Base-by-base conservation (phyloP, 192 early-diverging fungal genomes). In the Chytriomyces hyalinus region DNA sequence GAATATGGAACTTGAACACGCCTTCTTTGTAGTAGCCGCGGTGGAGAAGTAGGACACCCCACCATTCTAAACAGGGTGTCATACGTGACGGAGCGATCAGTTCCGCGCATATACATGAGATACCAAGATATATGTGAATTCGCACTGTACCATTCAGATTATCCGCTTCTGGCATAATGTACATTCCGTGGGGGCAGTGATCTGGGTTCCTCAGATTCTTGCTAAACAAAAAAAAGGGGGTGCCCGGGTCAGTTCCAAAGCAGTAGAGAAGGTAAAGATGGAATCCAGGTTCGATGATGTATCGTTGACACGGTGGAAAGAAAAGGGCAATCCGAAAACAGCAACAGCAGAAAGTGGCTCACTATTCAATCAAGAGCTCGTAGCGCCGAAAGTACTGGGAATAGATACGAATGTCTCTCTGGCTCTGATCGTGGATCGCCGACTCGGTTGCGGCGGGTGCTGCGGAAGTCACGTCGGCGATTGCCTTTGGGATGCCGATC, bases 21-120 rank as follows among this genome's bases (percentile, higher is more conserved):
- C 92, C 95, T 61, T 93, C 91, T 45, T 90, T 89, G 83, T 95
- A 97, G 83, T 91, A 96, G 45, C 96, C 96, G 46, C 93, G 91
- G 81, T 96, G 93, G 46, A 97, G 83, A 81, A 96, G 95, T 45
- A 97, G 81, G 6, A 92, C 90, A 0, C 94, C 96, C 75, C 92
- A 89, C 95, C 95, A 96, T 64, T 88, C 93, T 90, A 64, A 6
- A 15, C n/a, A 5, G 36, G 67, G 62, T 26, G 3, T 13, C 20
- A 51, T 13, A 13, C 28, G 1, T 36, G 36, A 36, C 4, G 36
- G 36, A 36, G 36, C 36, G 36, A 36, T 36, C 0, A 36, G 59
- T 28, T 81, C 20, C 47, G 9, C 10, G 64, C 22, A 15, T 22
- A 15, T n/a, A 36, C 15, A 44, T 4, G 36, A 36, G 3, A 36